phyloP scores from a whole-genome alignment of 257 asterid genomes.

The Salvia rosmarinus region DNA sequence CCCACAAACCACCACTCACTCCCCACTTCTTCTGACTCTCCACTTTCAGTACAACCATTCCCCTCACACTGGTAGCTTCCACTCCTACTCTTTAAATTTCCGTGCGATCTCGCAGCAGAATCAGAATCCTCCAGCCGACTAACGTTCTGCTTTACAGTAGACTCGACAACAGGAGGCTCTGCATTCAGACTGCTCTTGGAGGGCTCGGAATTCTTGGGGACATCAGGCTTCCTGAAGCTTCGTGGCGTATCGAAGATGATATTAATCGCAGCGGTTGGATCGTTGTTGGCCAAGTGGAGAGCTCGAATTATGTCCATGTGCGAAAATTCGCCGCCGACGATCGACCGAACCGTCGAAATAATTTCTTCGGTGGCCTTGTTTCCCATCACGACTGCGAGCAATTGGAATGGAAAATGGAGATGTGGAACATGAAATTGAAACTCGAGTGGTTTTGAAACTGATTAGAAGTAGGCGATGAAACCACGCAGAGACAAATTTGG shows the following conservation, averaged over 20 bases:
- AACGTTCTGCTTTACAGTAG: constrained; percentile 22
- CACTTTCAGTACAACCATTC: constrained; percentile 17
- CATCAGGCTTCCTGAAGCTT: constrained; percentile 51
- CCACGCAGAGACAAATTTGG: constrained; percentile 16
- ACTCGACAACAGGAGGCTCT: constrained; percentile 32
- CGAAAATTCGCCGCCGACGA: constrained; percentile 73
- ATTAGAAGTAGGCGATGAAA: constrained; percentile 15
- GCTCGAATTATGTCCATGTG: constrained; percentile 93
- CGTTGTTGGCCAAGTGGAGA: constrained; percentile 91
- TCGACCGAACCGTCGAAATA: constrained; percentile 71
- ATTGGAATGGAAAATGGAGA: not conserved
- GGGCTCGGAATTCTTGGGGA: constrained; percentile 38
- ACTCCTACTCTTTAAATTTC: constrained; percentile 18
- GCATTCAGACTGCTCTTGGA: constrained; percentile 30
- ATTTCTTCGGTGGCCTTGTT: constrained; percentile 66
- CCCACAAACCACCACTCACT: constrained; percentile 92
- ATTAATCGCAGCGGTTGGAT: constrained; percentile 88
- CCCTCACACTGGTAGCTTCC: constrained; percentile 40
- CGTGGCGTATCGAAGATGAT: constrained; percentile 76
- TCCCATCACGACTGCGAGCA: constrained; percentile 50
- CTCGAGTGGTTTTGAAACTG: constrained; percentile 16
- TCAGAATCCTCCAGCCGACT: constrained; percentile 21
- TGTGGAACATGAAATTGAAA: not conserved
- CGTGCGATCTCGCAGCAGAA: constrained; percentile 35
- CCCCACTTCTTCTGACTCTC: constrained; percentile 50